A percentile compares a stretch with the other conserved stretches of the same genome.
Evolutionary conservation across 306 rosid species (phyloP).

Genomic region (cucumber (Cucumis sativus)): DNA sequence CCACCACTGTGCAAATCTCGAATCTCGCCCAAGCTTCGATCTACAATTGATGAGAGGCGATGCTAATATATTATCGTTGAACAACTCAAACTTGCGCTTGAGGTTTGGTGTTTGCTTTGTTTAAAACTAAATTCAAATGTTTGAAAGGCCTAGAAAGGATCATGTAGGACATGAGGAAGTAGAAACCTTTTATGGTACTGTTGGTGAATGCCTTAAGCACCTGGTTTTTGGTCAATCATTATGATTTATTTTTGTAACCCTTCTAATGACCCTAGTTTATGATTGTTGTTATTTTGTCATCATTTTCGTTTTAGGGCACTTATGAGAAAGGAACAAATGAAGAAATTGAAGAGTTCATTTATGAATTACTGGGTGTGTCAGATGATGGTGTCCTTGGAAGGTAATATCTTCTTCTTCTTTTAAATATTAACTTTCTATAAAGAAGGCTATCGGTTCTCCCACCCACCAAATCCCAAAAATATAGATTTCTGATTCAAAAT

Average conservation of each 20-base stretch:
- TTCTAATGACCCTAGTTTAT: background rate
- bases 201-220: background rate
- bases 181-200: background rate
- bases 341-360: constrained; percentile 71
- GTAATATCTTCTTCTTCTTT: no score
- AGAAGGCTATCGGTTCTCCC: no score
- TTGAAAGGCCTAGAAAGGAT: background rate
- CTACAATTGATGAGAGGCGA: background rate
- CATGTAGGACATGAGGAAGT: background rate
- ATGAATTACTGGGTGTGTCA: constrained; percentile 40
- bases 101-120: background rate
- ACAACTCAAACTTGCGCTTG: background rate
- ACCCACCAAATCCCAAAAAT: no score
- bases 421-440: no score
- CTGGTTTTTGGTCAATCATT: background rate
- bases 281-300: background rate
- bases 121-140: background rate
- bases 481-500: no score
- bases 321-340: constrained; percentile 75
- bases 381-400: constrained; percentile 38
- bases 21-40: no score
- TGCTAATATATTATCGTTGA: background rate
- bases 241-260: background rate
- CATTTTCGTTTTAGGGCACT: constrained; percentile 37
- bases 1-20: no score